Evolutionary conservation across 495 filamentous ascomycete species (phyloP).

Genomic region (Penicillium coprophilum): DNA sequence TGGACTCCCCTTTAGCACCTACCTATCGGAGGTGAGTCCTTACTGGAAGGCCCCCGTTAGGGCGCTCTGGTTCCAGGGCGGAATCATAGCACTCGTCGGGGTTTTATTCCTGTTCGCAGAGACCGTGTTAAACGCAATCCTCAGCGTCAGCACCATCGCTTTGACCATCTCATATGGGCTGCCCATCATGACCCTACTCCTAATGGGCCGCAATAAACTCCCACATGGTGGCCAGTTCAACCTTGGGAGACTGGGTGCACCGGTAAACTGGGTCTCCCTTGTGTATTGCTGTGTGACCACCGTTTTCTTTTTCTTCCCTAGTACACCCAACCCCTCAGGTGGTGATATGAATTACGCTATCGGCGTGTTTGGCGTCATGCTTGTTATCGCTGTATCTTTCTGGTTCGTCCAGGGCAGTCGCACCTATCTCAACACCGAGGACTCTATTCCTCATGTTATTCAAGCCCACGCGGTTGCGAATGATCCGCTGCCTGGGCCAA

Average conservation of each 20-base stretch:
- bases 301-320: constrained; percentile 48
- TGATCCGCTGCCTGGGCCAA: constrained; percentile 17
- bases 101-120: constrained; percentile 45
- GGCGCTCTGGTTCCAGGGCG: constrained; percentile 44
- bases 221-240: constrained; percentile 38
- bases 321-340: constrained; percentile 36
- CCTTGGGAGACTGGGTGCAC: constrained; percentile 34
- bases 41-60: constrained; percentile 40
- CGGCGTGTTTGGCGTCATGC: constrained; percentile 49
- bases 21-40: constrained; percentile 37
- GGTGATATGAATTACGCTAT: constrained; percentile 50
- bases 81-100: constrained; percentile 41
- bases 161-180: constrained; percentile 47
- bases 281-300: constrained; percentile 45
- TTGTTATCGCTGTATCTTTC: constrained; percentile 43
- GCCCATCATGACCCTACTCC: constrained; percentile 38
- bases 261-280: constrained; percentile 40
- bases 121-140: constrained; percentile 45
- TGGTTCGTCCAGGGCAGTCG: constrained; percentile 40
- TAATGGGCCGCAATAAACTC: constrained; percentile 43
- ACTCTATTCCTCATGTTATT: constrained; percentile 37
- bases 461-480: constrained; percentile 33
- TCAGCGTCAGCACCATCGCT: constrained; percentile 48
- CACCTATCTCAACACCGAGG: constrained; percentile 41
- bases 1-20: constrained; percentile 46